phyloP scores from a whole-genome alignment of 2,329 filamentous ascomycete species.

The Esteya vermicola region DNA sequence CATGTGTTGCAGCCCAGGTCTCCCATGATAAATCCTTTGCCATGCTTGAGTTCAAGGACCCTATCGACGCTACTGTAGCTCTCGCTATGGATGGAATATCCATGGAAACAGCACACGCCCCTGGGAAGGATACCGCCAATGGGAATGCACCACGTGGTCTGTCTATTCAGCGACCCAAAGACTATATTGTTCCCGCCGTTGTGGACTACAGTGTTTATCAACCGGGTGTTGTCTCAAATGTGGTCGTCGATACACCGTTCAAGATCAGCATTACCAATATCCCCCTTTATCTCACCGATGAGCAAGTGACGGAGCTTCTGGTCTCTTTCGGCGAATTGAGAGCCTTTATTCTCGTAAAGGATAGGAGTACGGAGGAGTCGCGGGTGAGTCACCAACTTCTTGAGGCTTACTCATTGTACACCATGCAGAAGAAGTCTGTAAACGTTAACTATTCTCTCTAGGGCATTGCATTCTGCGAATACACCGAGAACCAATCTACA shows the following conservation, averaged over 20 bases:
- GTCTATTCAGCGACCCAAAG: constrained; percentile 75
- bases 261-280: constrained; percentile 92
- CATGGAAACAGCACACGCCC: constrained; percentile 54
- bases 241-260: constrained; percentile 83
- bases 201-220: constrained; percentile 61
- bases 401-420: not conserved
- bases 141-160: constrained; percentile 40
- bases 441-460: constrained; percentile 20
- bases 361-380: constrained; percentile 71
- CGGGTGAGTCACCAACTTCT: no score
- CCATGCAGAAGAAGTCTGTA: not conserved
- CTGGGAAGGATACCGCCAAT: constrained; percentile 18
- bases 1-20: constrained; percentile 72
- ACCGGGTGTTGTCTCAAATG: constrained; percentile 60
- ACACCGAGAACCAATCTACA: constrained; percentile 62
- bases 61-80: constrained; percentile 80
- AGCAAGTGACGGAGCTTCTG: constrained; percentile 81
- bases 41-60: constrained; percentile 77
- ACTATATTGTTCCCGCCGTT: constrained; percentile 84
- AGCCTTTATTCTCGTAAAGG: constrained; percentile 80
- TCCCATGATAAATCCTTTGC: constrained; percentile 70
- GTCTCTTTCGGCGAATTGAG: constrained; percentile 87
- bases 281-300: constrained; percentile 73
- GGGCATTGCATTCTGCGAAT: constrained; percentile 97
- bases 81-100: constrained; percentile 78